Percentiles rank a stretch among this genome's conserved stretches.
Evolutionary conservation across 2,329 filamentous ascomycete genomes (phyloP).

Genomic region (Chalaropsis ovoidea): DNA sequence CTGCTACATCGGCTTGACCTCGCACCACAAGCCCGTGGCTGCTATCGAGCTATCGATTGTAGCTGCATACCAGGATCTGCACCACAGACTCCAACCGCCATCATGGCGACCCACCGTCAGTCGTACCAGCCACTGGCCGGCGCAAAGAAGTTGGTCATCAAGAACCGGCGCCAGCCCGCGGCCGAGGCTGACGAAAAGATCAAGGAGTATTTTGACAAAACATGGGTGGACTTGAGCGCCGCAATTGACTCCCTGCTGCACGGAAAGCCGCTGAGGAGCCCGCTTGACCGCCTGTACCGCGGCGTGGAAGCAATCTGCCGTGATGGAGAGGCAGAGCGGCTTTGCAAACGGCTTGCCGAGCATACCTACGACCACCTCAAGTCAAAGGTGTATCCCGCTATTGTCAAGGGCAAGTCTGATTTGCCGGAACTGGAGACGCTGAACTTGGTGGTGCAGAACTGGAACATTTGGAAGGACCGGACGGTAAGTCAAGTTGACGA

Average conservation of each 20-base stretch:
- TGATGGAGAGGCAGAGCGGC: conserved; percentile 56
- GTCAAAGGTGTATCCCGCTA: conserved; percentile 45
- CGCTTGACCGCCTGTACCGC: conserved; percentile 81
- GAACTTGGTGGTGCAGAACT: conserved; percentile 45
- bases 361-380: conserved; percentile 60
- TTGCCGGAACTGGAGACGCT: conserved; percentile 54
- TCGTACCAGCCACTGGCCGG: conserved; percentile 56
- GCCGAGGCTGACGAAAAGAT: conserved; percentile 47
- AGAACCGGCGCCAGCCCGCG: conserved; percentile 60
- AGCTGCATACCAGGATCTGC: neutral
- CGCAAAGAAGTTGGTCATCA: conserved; percentile 80
- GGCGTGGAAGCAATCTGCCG: conserved; percentile 87
- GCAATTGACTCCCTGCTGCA: conserved; percentile 66
- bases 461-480: conserved; percentile 60
- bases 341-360: conserved; percentile 56
- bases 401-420: conserved; percentile 41
- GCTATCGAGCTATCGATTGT: neutral
- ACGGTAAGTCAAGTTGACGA: conserved; percentile 19
- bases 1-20: neutral
- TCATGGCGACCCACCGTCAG: neutral
- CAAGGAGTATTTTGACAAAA: conserved; percentile 66
- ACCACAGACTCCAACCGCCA: neutral
- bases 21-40: neutral
- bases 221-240: conserved; percentile 61
- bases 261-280: conserved; percentile 51